Conservation (phyloP, 352 stramenopile species). For the Pythium utonaiense region DNA sequence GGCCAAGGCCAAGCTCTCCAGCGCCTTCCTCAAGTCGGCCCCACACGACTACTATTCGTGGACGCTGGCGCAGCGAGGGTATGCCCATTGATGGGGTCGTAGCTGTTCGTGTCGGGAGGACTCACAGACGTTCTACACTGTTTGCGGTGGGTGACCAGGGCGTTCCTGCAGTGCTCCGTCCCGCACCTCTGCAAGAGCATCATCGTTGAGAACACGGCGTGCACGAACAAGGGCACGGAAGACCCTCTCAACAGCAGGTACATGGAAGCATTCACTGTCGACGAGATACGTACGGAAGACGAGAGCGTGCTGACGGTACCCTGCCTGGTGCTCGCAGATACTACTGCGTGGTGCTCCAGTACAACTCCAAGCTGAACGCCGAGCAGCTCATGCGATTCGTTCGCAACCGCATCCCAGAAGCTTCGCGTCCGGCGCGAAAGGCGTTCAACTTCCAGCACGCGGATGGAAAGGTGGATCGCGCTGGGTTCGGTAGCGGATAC, state of each 20-base stretch:
- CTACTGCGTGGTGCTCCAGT: conserved; percentile 86
- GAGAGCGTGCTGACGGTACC: too few species aligned
- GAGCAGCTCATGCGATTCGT: conserved; percentile 84
- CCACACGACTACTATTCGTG: conserved; percentile 76
- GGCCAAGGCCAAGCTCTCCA: conserved; percentile 39
- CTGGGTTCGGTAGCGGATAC: background rate
- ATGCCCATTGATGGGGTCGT: background rate
- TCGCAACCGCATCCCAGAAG: conserved; percentile 51
- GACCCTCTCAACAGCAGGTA: conserved; percentile 66
- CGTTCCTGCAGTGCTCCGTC: conserved; percentile 55
- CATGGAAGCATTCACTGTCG: background rate
- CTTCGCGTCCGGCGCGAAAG: conserved; percentile 58
- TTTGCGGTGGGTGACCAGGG: conserved; percentile 23
- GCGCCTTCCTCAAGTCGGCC: conserved; percentile 61
- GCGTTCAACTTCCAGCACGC: conserved; percentile 89
- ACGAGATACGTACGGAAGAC: too few species aligned
- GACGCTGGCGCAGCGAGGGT: conserved; percentile 62
- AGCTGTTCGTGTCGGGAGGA: background rate
- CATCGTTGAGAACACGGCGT: conserved; percentile 86
- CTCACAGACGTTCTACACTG: background rate
- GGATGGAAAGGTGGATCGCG: conserved; percentile 36
- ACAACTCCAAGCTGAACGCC: conserved; percentile 78
- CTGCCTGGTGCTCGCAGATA: conserved; percentile 38
- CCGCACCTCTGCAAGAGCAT: conserved; percentile 89
- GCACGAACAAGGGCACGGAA: conserved; percentile 44